Evolutionary conservation across 805 yeast genomes (phyloP).

Genomic region (Starmerella asiatica): DNA sequence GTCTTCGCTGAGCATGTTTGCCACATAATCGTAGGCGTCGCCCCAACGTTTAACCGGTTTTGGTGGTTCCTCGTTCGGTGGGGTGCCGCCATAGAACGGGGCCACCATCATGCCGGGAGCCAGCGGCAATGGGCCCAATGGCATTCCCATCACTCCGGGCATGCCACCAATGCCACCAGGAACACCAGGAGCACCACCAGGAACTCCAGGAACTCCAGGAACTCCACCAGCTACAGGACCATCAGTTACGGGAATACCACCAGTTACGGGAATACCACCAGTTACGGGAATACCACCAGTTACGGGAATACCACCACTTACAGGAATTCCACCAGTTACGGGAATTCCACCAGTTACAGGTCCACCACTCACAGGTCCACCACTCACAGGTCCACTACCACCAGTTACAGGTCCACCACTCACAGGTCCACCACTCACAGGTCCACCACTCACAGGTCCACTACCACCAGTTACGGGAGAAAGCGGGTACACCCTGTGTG

Average conservation of each 20-base stretch:
- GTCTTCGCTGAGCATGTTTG: slow-evolving; percentile 28
- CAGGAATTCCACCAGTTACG: slow-evolving; percentile 10
- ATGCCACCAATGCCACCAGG: no score
- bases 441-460: slow-evolving; percentile 6
- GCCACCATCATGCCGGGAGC: neutral
- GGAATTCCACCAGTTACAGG: no score
- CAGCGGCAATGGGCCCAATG: neutral
- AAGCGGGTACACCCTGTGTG: neutral
- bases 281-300: slow-evolving; percentile 9
- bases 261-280: slow-evolving; percentile 5
- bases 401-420: slow-evolving; percentile 7
- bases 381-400: no score
- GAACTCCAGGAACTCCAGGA: slow-evolving; percentile 9
- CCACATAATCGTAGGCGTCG: slow-evolving; percentile 13
- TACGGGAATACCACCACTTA: slow-evolving; percentile 3
- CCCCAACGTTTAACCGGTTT: slow-evolving; percentile 5
- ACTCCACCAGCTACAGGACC: slow-evolving; percentile 21
- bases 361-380: no score
- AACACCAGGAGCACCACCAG: slow-evolving; percentile 1
- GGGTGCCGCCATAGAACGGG: neutral
- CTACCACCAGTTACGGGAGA: neutral
- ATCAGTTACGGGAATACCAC: slow-evolving; percentile 16
- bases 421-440: slow-evolving; percentile 1
- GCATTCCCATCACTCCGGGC: neutral
- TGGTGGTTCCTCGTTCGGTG: slow-evolving; percentile 1